phyloP scores from a whole-genome alignment of 441 rosid genomes.

The Populus tomentosa region DNA sequence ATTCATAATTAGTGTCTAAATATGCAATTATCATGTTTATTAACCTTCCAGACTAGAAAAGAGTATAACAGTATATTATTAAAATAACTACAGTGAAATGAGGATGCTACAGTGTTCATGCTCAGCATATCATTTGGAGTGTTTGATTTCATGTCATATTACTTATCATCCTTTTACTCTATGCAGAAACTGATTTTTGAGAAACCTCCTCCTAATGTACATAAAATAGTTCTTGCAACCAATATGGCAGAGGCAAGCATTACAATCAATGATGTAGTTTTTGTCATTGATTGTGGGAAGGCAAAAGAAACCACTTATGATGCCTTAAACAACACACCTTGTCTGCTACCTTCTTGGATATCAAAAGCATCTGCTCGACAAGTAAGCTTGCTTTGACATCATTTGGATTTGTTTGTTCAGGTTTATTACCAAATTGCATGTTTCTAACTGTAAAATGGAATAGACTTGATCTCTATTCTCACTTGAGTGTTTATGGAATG shows the following conservation, averaged over 20 bases:
- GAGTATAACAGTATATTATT: neutral
- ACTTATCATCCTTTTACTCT: slow-evolving; percentile 23
- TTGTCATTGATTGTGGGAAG: slow-evolving; percentile 98
- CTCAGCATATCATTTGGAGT: neutral
- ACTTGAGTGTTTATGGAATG: neutral
- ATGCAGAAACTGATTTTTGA: slow-evolving; percentile 90
- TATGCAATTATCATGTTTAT: neutral
- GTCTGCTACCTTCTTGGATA: slow-evolving; percentile 97
- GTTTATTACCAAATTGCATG: neutral
- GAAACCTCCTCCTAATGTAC: slow-evolving; percentile 69
- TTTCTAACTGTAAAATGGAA: neutral
- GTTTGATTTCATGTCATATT: slow-evolving; percentile 5
- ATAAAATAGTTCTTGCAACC: slow-evolving; percentile 94
- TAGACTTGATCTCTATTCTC: neutral
- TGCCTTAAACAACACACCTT: slow-evolving; percentile 97
- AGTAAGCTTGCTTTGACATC: slow-evolving; percentile 37
- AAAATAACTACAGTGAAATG: neutral
- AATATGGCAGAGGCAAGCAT: slow-evolving; percentile 99
- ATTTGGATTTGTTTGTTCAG: neutral
- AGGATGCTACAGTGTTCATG: neutral
- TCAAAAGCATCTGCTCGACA: slow-evolving; percentile 96
- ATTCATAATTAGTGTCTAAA: neutral
- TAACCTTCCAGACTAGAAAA: neutral
- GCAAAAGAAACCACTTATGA: slow-evolving; percentile 99
- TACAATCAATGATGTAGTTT: slow-evolving; percentile 91